Evolutionary conservation across 306 rosid genomes (phyloP), one percentile per base, ranked within the genome.

Genomic region (Cucurbita pepo): DNA sequence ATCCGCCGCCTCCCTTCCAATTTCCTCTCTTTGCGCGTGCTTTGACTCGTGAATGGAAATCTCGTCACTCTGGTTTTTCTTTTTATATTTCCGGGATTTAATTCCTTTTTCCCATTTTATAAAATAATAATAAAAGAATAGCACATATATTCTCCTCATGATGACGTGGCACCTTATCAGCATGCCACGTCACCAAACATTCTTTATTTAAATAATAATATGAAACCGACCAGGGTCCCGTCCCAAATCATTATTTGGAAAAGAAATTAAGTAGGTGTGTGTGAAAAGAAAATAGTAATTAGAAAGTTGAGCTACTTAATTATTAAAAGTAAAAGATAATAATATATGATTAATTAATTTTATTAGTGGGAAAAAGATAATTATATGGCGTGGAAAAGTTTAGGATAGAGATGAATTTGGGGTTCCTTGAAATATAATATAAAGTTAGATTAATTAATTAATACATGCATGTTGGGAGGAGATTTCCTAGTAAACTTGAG

Each of bases 171-270:
- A 22, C 19, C 54, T 65, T 43, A 41, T 22, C 14, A 47, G 13
- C 7, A 3, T 45, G 38, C 55, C 72, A 66, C 3, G 55, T 66
- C 72, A 66, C 12, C 53, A 12, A 66, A 66, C 10, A 66, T 12
- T 55, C 10, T 66, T 58, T 13, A 19, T 7, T 66, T 66, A 64
- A 43, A 41, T 64, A 64, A 6, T 41, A 22, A 75, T 72, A 85
- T 85, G 69, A 43, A 79, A 83, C 86, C 89, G 86, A 86, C 86
- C 88, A 63, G 79, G 88, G 87, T 70, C 89, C 88, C 91, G 84
- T 82, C 38, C 74, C 82, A 75, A 81, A 79, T 88, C 85, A 78
- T 82, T 79, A 73, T 75, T 75, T 76, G 78, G 63, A 80, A 78
- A 69, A 67, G 6, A 36, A n/a, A 18, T 55, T 56, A 64, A 13